Conservation (phyloP, 768 basidiomycete genomes). For the Hemileccinum impolitum region DNA sequence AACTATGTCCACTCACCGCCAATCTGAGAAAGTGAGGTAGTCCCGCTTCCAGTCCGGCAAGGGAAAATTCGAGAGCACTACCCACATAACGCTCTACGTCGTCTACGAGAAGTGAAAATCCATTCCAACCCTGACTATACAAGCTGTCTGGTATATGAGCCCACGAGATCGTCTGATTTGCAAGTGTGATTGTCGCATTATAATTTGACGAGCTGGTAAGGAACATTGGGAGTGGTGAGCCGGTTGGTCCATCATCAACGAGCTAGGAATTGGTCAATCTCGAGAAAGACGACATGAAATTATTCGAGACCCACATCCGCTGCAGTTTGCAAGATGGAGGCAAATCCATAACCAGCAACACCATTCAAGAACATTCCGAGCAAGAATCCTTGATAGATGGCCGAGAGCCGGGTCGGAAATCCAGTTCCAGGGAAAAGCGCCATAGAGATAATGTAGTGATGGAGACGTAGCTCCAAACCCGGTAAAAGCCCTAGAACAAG, state of each 20-base stretch:
- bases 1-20: slow-evolving; percentile 48
- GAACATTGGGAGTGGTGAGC: slow-evolving; percentile 67
- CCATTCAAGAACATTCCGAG: slow-evolving; percentile 82
- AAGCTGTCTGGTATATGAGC: slow-evolving; percentile 37
- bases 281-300: neutral
- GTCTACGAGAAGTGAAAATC: slow-evolving; percentile 77
- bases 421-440: slow-evolving; percentile 72
- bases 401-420: slow-evolving; percentile 77
- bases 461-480: slow-evolving; percentile 64
- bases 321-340: slow-evolving; percentile 73
- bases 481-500: slow-evolving; percentile 69
- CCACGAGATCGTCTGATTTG: slow-evolving; percentile 60
- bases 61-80: slow-evolving; percentile 62
- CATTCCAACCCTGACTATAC: slow-evolving; percentile 54
- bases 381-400: slow-evolving; percentile 77
- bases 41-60: slow-evolving; percentile 55
- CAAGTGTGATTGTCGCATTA: slow-evolving; percentile 50
- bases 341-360: slow-evolving; percentile 75
- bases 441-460: slow-evolving; percentile 82
- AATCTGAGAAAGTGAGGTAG: slow-evolving; percentile 78
- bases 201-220: slow-evolving; percentile 72
- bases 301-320: slow-evolving; percentile 48
- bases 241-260: slow-evolving; percentile 65
- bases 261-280: slow-evolving; percentile 44
- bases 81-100: slow-evolving; percentile 83